A percentile compares a stretch with the other conserved stretches of the same genome.
phyloP scores from a whole-genome alignment of 2,329 filamentous ascomycete species.

The Botrytis aclada region DNA sequence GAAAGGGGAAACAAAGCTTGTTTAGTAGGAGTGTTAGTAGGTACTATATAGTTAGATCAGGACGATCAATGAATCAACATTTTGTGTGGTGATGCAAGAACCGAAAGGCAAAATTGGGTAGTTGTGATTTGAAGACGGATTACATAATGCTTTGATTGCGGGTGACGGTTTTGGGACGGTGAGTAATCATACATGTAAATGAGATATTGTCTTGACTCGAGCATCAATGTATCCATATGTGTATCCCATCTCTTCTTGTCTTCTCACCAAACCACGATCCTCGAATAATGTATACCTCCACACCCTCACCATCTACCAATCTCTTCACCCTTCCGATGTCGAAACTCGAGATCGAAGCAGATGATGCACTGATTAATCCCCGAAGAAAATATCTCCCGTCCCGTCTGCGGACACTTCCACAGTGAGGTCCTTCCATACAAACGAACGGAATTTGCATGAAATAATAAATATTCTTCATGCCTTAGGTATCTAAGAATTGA shows the following conservation, averaged over 20 bases:
- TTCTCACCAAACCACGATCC: neutral
- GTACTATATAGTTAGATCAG: neutral
- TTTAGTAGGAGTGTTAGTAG: neutral
- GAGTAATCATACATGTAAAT: neutral
- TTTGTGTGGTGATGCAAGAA: neutral
- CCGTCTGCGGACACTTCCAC: neutral
- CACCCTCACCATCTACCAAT: neutral
- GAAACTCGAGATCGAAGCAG: neutral
- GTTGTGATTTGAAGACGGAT: neutral
- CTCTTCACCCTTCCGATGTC: neutral
- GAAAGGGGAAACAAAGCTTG: neutral
- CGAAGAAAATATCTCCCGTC: neutral
- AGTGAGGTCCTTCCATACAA: neutral
- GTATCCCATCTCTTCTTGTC: neutral
- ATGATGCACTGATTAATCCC: neutral
- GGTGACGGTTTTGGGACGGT: neutral
- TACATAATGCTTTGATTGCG: neutral
- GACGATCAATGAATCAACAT: neutral
- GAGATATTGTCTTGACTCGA: neutral
- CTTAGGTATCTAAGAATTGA: neutral
- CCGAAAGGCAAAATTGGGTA: neutral
- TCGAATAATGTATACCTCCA: neutral
- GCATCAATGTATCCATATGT: neutral
- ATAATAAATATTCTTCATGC: neutral
- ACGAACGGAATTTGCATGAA: neutral